Conservation (phyloP, 495 filamentous ascomycete species). For the Tirmania nivea region DNA sequence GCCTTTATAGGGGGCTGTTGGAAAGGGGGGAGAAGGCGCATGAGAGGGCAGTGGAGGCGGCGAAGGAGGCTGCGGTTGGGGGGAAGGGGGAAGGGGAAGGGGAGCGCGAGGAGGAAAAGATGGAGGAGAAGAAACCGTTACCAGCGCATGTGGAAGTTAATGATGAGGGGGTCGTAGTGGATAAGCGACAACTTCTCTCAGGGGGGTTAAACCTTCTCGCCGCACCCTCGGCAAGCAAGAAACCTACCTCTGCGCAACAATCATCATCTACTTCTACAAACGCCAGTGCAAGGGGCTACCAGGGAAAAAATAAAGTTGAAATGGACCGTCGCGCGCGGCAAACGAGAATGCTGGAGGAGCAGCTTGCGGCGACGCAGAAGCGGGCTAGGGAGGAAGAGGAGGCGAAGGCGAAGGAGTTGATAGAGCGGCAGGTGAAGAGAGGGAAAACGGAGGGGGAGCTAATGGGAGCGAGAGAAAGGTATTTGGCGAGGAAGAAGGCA, state of each 20-base stretch:
- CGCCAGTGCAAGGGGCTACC: not conserved
- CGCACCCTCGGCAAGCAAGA: constrained; percentile 24
- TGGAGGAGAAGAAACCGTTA: constrained; percentile 33
- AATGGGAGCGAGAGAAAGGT: constrained; percentile 66
- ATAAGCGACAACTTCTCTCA: constrained; percentile 73
- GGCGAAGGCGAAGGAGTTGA: constrained; percentile 38
- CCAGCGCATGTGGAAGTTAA: constrained; percentile 57
- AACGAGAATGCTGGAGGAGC: constrained; percentile 66
- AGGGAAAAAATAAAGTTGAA: constrained; percentile 10
- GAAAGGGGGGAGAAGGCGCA: constrained; percentile 57
- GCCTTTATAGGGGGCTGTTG: constrained; percentile 68
- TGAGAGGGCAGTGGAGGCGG: constrained; percentile 41
- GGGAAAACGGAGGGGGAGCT: constrained; percentile 48
- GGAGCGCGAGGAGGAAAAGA: constrained; percentile 9
- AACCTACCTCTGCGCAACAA: constrained; percentile 14
- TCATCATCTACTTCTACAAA: not conserved
- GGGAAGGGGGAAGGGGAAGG: constrained; percentile 17
- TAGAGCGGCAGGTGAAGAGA: constrained; percentile 53
- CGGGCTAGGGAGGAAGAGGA: constrained; percentile 54
- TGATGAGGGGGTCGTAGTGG: constrained; percentile 83
- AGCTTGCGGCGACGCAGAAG: constrained; percentile 54
- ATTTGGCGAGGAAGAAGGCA: constrained; percentile 62
- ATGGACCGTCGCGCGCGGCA: constrained; percentile 57
- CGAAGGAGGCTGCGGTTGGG: constrained; percentile 40
- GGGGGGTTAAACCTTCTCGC: constrained; percentile 69